phyloP scores from a whole-genome alignment of 306 rosid species.

The Datisca glomerata region DNA sequence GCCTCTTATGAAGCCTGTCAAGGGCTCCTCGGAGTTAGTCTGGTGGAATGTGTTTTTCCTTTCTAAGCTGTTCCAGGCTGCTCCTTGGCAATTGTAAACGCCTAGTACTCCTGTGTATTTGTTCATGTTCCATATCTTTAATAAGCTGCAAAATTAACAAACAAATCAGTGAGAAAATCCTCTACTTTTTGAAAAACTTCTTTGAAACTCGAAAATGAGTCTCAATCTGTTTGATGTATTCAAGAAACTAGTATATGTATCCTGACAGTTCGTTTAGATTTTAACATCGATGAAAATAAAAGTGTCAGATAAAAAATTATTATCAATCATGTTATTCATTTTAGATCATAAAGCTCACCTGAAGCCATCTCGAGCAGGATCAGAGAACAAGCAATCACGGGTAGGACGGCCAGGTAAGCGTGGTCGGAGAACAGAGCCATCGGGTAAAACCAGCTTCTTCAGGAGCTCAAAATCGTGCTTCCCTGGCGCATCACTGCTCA shows the following conservation, averaged over 20 bases:
- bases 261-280: no score
- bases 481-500: conserved; percentile 70
- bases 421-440: conserved; percentile 70
- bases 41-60: conserved; percentile 61
- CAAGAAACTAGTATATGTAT: no score
- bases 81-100: conserved; percentile 89
- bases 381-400: conserved; percentile 61
- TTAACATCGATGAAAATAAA: no score
- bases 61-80: conserved; percentile 65
- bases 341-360: conserved; percentile 21
- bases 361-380: conserved; percentile 76
- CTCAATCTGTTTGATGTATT: no score
- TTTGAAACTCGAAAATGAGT: no score
- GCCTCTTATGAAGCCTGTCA: conserved; percentile 48
- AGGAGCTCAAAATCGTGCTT: conserved; percentile 62
- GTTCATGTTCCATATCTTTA: conserved; percentile 97
- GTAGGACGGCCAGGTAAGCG: conserved; percentile 91
- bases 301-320: no score
- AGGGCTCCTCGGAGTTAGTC: conserved; percentile 27
- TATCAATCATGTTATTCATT: no score
- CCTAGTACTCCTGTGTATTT: conserved; percentile 66
- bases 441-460: conserved; percentile 62
- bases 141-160: conserved; percentile 35
- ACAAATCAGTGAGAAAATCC: no score
- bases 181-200: no score